A percentile compares a stretch with the other conserved stretches of the same genome.
Conservation (phyloP, 768 basidiomycete species). For the Xerocomus brunneocitrinus region DNA sequence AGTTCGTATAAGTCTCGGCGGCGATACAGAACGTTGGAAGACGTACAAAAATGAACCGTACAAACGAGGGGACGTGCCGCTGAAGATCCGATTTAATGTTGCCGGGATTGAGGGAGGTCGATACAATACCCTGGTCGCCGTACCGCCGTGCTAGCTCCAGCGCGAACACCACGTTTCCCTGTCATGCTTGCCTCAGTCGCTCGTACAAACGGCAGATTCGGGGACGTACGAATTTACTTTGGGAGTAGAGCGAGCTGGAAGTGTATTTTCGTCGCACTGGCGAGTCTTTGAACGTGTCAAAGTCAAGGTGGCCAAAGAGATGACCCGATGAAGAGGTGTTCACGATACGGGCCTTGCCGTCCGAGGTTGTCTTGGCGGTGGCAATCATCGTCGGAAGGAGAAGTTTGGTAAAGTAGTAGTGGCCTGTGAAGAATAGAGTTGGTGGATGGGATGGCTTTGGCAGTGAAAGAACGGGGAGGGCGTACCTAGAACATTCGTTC, state of each 20-base stretch:
- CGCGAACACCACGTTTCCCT: slow-evolving; percentile 44
- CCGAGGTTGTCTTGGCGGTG: slow-evolving; percentile 35
- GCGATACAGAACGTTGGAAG: too few species aligned
- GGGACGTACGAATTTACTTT: slow-evolving; percentile 44
- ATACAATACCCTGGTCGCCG: slow-evolving; percentile 43
- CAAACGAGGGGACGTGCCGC: slow-evolving; percentile 18
- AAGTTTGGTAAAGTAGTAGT: slow-evolving; percentile 53
- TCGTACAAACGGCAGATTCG: background rate
- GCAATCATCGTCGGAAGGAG: slow-evolving; percentile 46
- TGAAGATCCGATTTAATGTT: slow-evolving; percentile 30
- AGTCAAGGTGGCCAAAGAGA: slow-evolving; percentile 34
- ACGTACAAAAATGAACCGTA: slow-evolving; percentile 14
- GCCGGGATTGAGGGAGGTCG: slow-evolving; percentile 44
- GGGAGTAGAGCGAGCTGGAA: slow-evolving; percentile 24
- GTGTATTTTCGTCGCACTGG: slow-evolving; percentile 22
- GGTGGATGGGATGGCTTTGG: too few species aligned
- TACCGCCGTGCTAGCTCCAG: slow-evolving; percentile 46
- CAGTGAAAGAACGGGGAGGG: background rate
- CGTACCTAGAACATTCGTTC: slow-evolving; percentile 42
- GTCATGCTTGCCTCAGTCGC: background rate
- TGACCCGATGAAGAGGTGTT: slow-evolving; percentile 42
- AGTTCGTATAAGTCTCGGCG: background rate
- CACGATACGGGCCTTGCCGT: slow-evolving; percentile 44
- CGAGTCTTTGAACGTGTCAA: slow-evolving; percentile 38
- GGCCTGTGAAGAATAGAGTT: slow-evolving; percentile 36